These are phyloP conservation scores for Penicillium carneum DNA, from an alignment of 2,329 filamentous ascomycete species.

Conservation along the genomic window DNA sequence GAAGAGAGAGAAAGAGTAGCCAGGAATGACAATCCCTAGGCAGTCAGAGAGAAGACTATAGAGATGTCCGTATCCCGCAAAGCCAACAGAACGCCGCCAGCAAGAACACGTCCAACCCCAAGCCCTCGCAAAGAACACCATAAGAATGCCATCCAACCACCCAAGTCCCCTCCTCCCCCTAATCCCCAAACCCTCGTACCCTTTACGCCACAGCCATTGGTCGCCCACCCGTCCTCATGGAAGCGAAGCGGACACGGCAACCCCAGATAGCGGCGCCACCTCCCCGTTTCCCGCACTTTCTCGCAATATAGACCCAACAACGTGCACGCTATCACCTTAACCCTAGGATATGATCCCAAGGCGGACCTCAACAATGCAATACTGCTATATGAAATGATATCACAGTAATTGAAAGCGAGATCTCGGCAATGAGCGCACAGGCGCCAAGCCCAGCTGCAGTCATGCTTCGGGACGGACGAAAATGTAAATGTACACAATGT, in stretches of 20 bases:
- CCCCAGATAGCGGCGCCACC: slow-evolving; percentile 47
- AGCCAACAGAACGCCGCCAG: slow-evolving; percentile 11
- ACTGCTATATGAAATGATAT: background rate
- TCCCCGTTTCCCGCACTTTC: slow-evolving; percentile 10
- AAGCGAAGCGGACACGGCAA: slow-evolving; percentile 50
- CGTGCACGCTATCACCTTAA: slow-evolving; percentile 31
- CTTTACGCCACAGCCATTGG: slow-evolving; percentile 54
- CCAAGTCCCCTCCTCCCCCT: background rate
- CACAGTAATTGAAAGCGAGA: background rate
- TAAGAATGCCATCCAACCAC: background rate
- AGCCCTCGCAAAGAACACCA: background rate
- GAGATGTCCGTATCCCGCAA: background rate
- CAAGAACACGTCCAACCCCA: background rate
- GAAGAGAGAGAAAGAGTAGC: background rate
- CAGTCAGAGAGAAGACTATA: background rate
- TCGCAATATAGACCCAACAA: background rate
- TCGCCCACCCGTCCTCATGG: slow-evolving; percentile 52
- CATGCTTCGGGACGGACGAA: background rate
- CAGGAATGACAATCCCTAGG: background rate
- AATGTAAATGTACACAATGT: slow-evolving; percentile 36
- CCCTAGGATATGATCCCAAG: background rate
- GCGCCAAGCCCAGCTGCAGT: background rate
- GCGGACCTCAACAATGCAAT: background rate
- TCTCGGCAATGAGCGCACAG: background rate
- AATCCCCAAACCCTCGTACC: slow-evolving; percentile 16